These are phyloP conservation scores for Dryadomyces quercivorus DNA, from an alignment of 2,329 filamentous ascomycete genomes.

Conservation along the genomic window DNA sequence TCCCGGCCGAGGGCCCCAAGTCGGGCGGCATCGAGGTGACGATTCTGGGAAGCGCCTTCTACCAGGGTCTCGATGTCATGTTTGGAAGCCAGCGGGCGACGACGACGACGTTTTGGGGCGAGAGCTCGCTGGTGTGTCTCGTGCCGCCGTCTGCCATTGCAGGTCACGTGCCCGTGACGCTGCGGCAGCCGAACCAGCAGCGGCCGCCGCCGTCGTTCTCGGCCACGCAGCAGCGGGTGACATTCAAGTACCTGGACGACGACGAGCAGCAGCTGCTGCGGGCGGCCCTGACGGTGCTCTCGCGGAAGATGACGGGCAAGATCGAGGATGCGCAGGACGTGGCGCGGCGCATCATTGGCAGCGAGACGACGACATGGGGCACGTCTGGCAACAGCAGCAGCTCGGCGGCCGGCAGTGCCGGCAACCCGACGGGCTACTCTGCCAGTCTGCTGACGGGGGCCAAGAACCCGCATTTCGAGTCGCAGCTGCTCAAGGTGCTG, in stretches of 20 bases:
- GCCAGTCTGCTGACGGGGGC: constrained; percentile 17
- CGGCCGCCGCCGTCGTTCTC: constrained; percentile 21
- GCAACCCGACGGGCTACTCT: constrained; percentile 25
- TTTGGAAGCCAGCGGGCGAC: constrained; percentile 58
- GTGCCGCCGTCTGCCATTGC: constrained; percentile 57
- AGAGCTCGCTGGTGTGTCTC: constrained; percentile 67
- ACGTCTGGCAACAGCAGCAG: constrained; percentile 15
- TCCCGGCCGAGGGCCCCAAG: constrained; percentile 70
- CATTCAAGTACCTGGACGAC: constrained; percentile 65
- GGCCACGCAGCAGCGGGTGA: constrained; percentile 27
- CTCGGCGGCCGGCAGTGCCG: constrained; percentile 9
- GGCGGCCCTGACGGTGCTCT: constrained; percentile 50
- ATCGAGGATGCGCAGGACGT: constrained; percentile 50
- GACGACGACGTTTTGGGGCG: constrained; percentile 70
- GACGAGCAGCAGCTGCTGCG: constrained; percentile 57
- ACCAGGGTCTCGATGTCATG: constrained; percentile 65
- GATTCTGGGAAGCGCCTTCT: constrained; percentile 69
- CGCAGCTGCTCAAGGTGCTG: constrained; percentile 58
- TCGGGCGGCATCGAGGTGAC: constrained; percentile 81
- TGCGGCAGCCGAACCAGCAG: constrained; percentile 38
- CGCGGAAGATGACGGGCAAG: constrained; percentile 48
- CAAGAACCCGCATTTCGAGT: constrained; percentile 44
- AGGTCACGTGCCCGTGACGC: constrained; percentile 59
- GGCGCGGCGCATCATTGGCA: constrained; percentile 45
- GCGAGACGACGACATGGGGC: constrained; percentile 34